A percentile compares a stretch with the other conserved stretches of the same genome.
Conservation (phyloP, 306 rosid genomes). For the Alnus rubra region DNA sequence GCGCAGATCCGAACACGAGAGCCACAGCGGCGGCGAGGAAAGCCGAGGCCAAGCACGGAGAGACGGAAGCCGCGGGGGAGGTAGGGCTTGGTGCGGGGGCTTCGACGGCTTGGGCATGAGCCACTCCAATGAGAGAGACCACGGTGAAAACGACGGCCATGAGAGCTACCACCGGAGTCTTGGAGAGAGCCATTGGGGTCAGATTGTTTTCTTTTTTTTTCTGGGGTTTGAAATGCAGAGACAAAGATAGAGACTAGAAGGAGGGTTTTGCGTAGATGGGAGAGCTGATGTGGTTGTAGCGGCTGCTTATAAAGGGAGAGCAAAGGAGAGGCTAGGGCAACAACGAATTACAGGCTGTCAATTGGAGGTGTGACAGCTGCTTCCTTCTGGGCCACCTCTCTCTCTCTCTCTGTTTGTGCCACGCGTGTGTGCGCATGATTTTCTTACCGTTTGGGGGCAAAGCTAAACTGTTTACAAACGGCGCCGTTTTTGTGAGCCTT, state of each 20-base stretch:
- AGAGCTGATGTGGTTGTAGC: neutral
- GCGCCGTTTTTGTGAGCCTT: too few species aligned
- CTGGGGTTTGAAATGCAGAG: constrained; percentile 21
- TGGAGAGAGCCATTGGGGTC: constrained; percentile 60
- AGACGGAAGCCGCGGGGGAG: constrained; percentile 49
- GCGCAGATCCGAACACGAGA: constrained; percentile 68
- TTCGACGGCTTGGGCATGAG: constrained; percentile 52
- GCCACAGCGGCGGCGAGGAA: constrained; percentile 45
- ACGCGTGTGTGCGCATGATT: too few species aligned
- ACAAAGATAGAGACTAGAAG: neutral
- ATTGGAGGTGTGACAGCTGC: constrained; percentile 54
- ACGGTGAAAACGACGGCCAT: constrained; percentile 44
- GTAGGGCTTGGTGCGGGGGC: constrained; percentile 81
- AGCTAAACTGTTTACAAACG: too few species aligned
- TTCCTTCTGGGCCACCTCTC: too few species aligned
- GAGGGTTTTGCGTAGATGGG: neutral
- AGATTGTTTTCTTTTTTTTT: neutral
- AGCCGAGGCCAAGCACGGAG: constrained; percentile 58
- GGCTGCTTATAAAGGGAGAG: constrained; percentile 40
- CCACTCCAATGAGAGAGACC: constrained; percentile 36
- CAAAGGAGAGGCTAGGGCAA: constrained; percentile 47
- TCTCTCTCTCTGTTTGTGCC: too few species aligned
- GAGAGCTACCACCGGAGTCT: constrained; percentile 35
- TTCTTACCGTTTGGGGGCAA: too few species aligned
- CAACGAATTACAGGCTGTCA: constrained; percentile 67